Evolutionary conservation across 2,329 filamentous ascomycete species (phyloP).

Genomic region (Aspergillus pseudonomiae): DNA sequence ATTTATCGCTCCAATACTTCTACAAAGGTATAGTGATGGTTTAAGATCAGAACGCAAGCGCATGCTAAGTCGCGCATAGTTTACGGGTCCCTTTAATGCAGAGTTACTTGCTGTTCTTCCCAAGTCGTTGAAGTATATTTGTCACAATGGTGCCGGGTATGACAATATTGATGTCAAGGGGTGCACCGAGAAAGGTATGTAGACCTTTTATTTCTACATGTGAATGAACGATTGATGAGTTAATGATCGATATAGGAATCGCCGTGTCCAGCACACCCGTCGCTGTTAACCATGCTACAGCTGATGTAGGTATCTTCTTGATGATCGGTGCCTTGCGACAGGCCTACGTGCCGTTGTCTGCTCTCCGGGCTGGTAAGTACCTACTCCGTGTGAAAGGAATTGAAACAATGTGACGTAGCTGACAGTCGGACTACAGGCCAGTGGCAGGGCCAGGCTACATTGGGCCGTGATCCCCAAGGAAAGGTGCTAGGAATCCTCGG

Average conservation of each 20-base stretch:
- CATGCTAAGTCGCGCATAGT: slow-evolving; percentile 24
- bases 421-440: slow-evolving; percentile 30
- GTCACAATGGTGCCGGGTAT: slow-evolving; percentile 62
- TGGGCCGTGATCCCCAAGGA: slow-evolving; percentile 50
- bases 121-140: slow-evolving; percentile 51
- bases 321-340: slow-evolving; percentile 52
- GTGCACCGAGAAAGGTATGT: slow-evolving; percentile 50
- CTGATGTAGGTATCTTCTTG: slow-evolving; percentile 51
- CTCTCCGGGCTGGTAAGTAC: slow-evolving; percentile 43
- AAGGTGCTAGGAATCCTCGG: slow-evolving; percentile 51
- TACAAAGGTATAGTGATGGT: slow-evolving; percentile 42
- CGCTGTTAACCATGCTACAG: slow-evolving; percentile 51
- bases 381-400: background rate
- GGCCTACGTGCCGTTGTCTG: slow-evolving; percentile 44
- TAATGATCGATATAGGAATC: slow-evolving; percentile 31
- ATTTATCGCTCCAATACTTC: slow-evolving; percentile 64
- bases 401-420: background rate
- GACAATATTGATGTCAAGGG: slow-evolving; percentile 61
- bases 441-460: slow-evolving; percentile 45
- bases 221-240: background rate
- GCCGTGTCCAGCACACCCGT: slow-evolving; percentile 50
- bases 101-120: slow-evolving; percentile 53
- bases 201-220: background rate
- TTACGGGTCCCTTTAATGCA: slow-evolving; percentile 52
- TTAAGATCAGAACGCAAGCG: too few species aligned